Evolutionary conservation across 75 land plant genomes (phyloP).

Genomic region (Ceratopteris richardii): DNA sequence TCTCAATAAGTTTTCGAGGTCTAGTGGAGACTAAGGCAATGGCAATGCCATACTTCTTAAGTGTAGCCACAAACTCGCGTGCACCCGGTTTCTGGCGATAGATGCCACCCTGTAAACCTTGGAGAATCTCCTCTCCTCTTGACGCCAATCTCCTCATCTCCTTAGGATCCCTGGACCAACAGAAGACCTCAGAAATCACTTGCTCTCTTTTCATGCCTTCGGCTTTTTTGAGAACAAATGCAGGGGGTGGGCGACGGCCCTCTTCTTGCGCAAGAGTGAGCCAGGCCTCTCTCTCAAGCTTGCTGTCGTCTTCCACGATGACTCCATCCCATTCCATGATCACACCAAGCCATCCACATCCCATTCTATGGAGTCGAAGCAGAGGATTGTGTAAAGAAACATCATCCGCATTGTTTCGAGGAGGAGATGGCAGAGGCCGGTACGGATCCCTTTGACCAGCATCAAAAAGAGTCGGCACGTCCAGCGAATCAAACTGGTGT

Average conservation of each 20-base stretch:
- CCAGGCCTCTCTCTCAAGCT: slow-evolving; percentile 76
- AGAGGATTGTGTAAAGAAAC: slow-evolving; percentile 68
- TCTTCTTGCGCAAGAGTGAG: slow-evolving; percentile 74
- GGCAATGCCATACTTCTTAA: slow-evolving; percentile 68
- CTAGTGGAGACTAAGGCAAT: slow-evolving; percentile 87
- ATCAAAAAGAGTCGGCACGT: slow-evolving; percentile 13
- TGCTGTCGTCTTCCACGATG: slow-evolving; percentile 72
- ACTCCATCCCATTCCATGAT: slow-evolving; percentile 95
- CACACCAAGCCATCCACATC: slow-evolving; percentile 88
- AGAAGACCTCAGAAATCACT: slow-evolving; percentile 86
- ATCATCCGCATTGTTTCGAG: slow-evolving; percentile 70
- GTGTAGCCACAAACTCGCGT: slow-evolving; percentile 52
- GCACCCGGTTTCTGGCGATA: slow-evolving; percentile 68
- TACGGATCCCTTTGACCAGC: slow-evolving; percentile 16
- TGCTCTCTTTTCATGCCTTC: slow-evolving; percentile 98
- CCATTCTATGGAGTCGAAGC: slow-evolving; percentile 69
- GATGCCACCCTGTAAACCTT: slow-evolving; percentile 60
- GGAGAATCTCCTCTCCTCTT: slow-evolving; percentile 74
- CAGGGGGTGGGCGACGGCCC: slow-evolving; percentile 68
- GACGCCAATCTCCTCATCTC: slow-evolving; percentile 54
- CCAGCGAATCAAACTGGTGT: slow-evolving; percentile 19
- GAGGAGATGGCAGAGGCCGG: slow-evolving; percentile 43
- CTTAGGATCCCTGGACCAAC: slow-evolving; percentile 77
- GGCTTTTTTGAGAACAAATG: slow-evolving; percentile 56
- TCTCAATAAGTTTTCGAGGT: slow-evolving; percentile 51